Conservation (phyloP, 345 rosid species). For the Schrenkiella parvula region DNA sequence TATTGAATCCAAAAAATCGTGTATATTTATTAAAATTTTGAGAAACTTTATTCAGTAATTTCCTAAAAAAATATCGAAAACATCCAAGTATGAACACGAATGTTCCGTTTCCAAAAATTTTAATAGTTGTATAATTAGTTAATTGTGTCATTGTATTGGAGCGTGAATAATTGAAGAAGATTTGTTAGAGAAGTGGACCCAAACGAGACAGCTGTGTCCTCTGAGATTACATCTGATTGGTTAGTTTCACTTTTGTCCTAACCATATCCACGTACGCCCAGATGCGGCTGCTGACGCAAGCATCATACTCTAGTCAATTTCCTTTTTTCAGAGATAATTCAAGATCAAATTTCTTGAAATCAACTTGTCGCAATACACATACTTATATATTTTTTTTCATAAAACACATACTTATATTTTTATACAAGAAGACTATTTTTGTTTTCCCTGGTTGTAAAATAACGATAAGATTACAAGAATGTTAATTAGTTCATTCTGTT, state of each 20-base stretch:
- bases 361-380: not conserved
- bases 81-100: constrained; percentile 32
- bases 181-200: constrained; percentile 37
- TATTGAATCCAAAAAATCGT: not conserved
- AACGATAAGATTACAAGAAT: not conserved
- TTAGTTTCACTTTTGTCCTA: constrained; percentile 34
- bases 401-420: not conserved
- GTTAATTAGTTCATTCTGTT: not conserved
- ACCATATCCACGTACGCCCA: constrained; percentile 35
- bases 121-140: not conserved
- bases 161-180: constrained; percentile 29
- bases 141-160: constrained; percentile 8
- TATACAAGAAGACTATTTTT: not conserved
- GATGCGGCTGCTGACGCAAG: constrained; percentile 31
- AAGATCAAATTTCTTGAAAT: not conserved
- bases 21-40: not conserved
- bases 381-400: too few relatives aligned
- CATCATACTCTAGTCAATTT: not conserved
- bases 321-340: not conserved
- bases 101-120: constrained; percentile 9
- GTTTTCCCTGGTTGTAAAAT: not conserved
- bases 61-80: not conserved
- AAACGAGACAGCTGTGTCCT: constrained; percentile 35
- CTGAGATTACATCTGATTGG: constrained; percentile 31
- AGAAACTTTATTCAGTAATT: not conserved